A percentile compares a stretch with the other conserved stretches of the same genome.
Evolutionary conservation across 1,284 basidiomycete genomes (phyloP).

Genomic region (Earliella scabrosa): DNA sequence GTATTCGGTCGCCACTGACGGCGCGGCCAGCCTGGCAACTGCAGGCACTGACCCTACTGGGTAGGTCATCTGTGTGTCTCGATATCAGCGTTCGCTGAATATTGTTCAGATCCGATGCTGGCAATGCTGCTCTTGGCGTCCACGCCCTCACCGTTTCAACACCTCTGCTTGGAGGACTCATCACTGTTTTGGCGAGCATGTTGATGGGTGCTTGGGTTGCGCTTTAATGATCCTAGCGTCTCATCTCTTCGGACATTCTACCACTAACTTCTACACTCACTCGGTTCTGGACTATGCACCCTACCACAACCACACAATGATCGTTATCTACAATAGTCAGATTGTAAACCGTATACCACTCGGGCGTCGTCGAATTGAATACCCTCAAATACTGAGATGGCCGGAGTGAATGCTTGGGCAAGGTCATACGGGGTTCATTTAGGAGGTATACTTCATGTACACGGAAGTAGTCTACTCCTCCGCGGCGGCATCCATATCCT

Average conservation of each 20-base stretch:
- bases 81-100: background rate
- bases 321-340: background rate
- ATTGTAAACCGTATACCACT: background rate
- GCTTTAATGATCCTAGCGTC: slow-evolving; percentile 33
- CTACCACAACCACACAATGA: background rate
- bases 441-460: background rate
- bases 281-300: no score
- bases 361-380: no score
- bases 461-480: slow-evolving; percentile 35
- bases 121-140: slow-evolving; percentile 28
- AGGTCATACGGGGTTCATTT: background rate
- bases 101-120: background rate
- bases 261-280: background rate
- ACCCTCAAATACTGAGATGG: no score
- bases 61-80: background rate
- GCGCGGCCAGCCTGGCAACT: slow-evolving; percentile 9
- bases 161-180: slow-evolving; percentile 44
- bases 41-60: background rate
- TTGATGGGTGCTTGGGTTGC: slow-evolving; percentile 44
- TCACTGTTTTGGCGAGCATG: slow-evolving; percentile 48
- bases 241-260: background rate
- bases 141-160: slow-evolving; percentile 37
- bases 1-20: slow-evolving; percentile 44
- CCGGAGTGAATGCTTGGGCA: no score
- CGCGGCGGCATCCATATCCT: slow-evolving; percentile 53